A percentile compares a stretch with the other conserved stretches of the same genome.
These are phyloP conservation scores for Syncephalis fuscata DNA, from an alignment of 371 early-diverging fungal genomes.

Conservation along the genomic window DNA sequence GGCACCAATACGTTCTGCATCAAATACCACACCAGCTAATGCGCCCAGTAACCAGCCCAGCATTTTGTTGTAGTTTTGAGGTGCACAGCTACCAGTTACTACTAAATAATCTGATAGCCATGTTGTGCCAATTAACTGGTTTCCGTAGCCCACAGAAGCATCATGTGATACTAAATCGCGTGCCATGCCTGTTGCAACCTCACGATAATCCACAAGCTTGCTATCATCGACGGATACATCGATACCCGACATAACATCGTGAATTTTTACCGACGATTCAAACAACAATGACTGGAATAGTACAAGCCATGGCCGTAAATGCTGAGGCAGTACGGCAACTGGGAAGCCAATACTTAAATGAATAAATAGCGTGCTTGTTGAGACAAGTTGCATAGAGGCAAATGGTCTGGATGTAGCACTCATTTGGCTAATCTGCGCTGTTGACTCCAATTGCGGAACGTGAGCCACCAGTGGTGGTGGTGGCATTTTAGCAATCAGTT, in stretches of 20 bases:
- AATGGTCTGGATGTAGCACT: slow-evolving; percentile 18
- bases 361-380: slow-evolving; percentile 37
- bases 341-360: slow-evolving; percentile 33
- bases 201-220: slow-evolving; percentile 27
- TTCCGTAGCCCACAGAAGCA: slow-evolving; percentile 38
- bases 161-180: slow-evolving; percentile 33
- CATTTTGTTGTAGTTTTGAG: slow-evolving; percentile 16
- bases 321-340: slow-evolving; percentile 19
- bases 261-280: slow-evolving; percentile 6
- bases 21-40: slow-evolving; percentile 32
- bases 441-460: slow-evolving; percentile 16
- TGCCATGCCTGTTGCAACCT: slow-evolving; percentile 24
- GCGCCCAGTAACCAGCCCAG: slow-evolving; percentile 25
- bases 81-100: slow-evolving; percentile 20
- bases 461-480: slow-evolving; percentile 26
- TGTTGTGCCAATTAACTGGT: slow-evolving; percentile 26
- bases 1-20: slow-evolving; percentile 35
- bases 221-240: slow-evolving; percentile 5
- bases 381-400: slow-evolving; percentile 25
- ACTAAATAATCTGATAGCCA: slow-evolving; percentile 38
- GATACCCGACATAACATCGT: slow-evolving; percentile 6
- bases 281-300: slow-evolving; percentile 29
- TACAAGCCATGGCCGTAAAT: slow-evolving; percentile 36
- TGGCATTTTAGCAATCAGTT: slow-evolving; percentile 28
- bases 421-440: slow-evolving; percentile 5